Conservation (phyloP, 2,329 filamentous ascomycete species). For the Biscogniauxia sp. region DNA sequence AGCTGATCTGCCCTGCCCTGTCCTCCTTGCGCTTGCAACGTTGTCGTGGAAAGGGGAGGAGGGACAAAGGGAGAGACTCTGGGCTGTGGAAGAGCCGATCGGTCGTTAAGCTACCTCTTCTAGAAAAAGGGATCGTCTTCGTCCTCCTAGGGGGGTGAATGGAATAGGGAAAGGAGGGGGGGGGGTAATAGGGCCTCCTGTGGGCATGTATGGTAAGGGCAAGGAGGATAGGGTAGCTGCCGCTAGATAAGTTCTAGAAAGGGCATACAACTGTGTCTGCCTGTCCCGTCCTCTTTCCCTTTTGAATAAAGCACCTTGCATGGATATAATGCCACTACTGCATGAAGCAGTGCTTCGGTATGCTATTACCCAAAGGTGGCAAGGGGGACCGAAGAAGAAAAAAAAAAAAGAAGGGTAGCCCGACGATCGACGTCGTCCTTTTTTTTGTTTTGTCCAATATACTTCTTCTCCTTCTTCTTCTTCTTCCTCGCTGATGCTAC, state of each 20-base stretch:
- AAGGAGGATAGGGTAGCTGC: not conserved
- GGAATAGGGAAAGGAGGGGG: too few relatives aligned
- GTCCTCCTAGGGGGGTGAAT: too few relatives aligned
- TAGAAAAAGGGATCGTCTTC: not conserved
- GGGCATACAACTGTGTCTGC: not conserved
- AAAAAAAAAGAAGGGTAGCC: not conserved
- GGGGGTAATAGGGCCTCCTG: too few relatives aligned
- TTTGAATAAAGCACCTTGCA: not conserved
- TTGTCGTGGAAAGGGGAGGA: not conserved
- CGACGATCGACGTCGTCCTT: not conserved
- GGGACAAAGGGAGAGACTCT: too few relatives aligned
- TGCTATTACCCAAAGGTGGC: not conserved
- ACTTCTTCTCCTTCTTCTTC: not conserved
- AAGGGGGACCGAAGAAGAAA: not conserved
- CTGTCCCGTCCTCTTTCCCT: not conserved
- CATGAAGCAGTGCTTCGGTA: not conserved
- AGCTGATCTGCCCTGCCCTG: not conserved
- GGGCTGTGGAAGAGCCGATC: not conserved
- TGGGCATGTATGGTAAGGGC: not conserved
- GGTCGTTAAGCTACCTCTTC: not conserved
- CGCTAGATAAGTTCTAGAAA: not conserved
- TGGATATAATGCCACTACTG: not conserved
- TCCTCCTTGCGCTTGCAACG: not conserved
- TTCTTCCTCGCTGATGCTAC: not conserved
- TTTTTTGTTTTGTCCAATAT: not conserved